These are phyloP conservation scores for Rhexocercosporidium sp. DNA, from an alignment of 2,329 filamentous ascomycete species.

Conservation along the genomic window DNA sequence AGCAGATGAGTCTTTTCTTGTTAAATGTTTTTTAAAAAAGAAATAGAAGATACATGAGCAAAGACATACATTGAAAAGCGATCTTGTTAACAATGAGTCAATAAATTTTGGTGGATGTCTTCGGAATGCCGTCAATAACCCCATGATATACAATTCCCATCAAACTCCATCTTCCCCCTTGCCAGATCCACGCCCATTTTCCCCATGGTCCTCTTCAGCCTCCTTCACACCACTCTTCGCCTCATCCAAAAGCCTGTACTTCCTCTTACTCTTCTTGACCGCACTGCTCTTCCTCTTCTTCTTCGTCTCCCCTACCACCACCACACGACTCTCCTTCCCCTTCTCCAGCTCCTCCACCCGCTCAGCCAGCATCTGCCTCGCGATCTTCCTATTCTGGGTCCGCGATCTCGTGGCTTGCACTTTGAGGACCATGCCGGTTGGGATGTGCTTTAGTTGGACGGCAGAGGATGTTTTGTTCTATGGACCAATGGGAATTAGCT, in stretches of 20 bases:
- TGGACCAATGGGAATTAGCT: constrained; percentile 15
- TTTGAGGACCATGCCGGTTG: constrained; percentile 92
- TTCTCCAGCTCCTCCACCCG: constrained; percentile 70
- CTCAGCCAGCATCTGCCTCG: constrained; percentile 67
- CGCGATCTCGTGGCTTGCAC: constrained; percentile 89
- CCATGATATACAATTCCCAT: background rate
- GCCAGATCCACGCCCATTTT: background rate
- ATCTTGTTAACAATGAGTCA: background rate
- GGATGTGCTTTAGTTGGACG: constrained; percentile 88
- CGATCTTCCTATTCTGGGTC: constrained; percentile 85
- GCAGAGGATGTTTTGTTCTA: constrained; percentile 96
- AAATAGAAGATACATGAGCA: background rate
- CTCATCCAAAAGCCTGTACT: constrained; percentile 66
- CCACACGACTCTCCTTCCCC: constrained; percentile 70
- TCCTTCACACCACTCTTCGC: constrained; percentile 25
- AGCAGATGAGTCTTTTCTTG: background rate
- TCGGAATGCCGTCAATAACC: too few relatives aligned
- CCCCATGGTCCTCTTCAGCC: background rate
- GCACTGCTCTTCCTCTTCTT: constrained; percentile 75
- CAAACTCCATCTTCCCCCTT: background rate
- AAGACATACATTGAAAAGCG: background rate
- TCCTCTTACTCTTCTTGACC: constrained; percentile 81
- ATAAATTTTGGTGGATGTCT: too few relatives aligned
- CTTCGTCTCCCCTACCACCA: constrained; percentile 66
- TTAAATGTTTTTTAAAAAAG: background rate